Evolutionary conservation across 805 yeast genomes (phyloP), one percentile per base, ranked within the genome.

Genomic region (Yarrowia sp.): DNA sequence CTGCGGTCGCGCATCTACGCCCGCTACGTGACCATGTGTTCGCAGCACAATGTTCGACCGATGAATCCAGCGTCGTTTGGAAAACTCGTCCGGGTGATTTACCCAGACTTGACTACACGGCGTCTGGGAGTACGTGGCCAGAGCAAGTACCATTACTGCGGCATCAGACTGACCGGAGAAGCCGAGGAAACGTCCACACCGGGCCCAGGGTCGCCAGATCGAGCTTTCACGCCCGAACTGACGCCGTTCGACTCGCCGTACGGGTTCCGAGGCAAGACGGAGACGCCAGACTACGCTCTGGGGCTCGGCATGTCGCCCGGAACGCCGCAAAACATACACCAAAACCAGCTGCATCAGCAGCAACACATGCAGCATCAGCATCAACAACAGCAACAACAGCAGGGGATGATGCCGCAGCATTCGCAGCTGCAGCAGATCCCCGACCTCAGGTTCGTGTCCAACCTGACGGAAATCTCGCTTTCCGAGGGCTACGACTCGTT

Each of bases 111-210:
- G 67, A 84, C 86, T 35, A 88, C 95, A 0, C 81, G 96, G 68
- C 80, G 97, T 64, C 78, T 91, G 63, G 97, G 97, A 1, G 84
- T 86, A 74, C 80, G 96, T 58, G 92, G 92, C 1, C 88, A 87
- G 71, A 86, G 93, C 18, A 88, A 88, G 72, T 92, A 92, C 74
- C 96, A 90, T 73, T 91, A 90, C 72, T 88, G 93, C 74, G 96
- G 96, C 2, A 80, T 92, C 62, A 81, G 80, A 68, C 75, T 78
- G 67, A 70, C 79, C 8, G 80, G 77, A 28, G 79, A 78, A 68
- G 67, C 64, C 9, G 64, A 43, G 15, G 64, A 58, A 17, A 33
- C 33, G 13, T 33, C 43, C 22, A 44, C 64, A 3, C 64, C 62
- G 4, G 48, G 43, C 18, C 48, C 64, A 2, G 51, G 64, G 2